Percentiles rank a stretch among this genome's conserved stretches.
phyloP scores from a whole-genome alignment of 345 rosid genomes.

The Ceriops tagal region DNA sequence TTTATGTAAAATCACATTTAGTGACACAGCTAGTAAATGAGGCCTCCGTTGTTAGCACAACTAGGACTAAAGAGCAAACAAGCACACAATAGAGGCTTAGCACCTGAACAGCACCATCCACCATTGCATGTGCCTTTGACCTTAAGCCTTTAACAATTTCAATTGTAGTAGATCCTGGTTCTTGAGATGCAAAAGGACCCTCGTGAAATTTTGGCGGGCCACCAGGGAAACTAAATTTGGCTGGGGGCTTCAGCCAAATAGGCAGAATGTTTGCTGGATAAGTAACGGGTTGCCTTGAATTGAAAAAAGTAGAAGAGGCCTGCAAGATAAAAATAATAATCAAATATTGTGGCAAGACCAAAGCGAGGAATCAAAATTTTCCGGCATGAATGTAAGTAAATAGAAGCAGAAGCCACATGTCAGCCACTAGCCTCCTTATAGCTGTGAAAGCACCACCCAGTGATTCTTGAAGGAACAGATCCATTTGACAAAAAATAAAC shows the following conservation, averaged over 20 bases:
- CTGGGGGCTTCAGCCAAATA: conserved; percentile 38
- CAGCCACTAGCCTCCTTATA: conserved; percentile 53
- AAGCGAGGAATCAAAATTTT: conserved; percentile 3
- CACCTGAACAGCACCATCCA: conserved; percentile 87
- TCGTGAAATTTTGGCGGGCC: conserved; percentile 28
- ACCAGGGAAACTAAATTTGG: conserved; percentile 27
- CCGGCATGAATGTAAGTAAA: not conserved
- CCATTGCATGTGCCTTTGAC: conserved; percentile 68
- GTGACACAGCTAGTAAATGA: too few relatives aligned
- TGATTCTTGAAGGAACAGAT: conserved; percentile 32
- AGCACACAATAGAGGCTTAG: not conserved
- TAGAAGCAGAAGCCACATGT: not conserved
- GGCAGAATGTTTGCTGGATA: conserved; percentile 29
- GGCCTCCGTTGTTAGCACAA: too few relatives aligned
- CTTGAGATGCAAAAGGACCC: conserved; percentile 41
- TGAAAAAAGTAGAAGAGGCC: conserved; percentile 48
- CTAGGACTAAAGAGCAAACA: not conserved
- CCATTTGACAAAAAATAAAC: not conserved
- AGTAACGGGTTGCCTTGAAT: conserved; percentile 39
- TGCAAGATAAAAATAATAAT: conserved; percentile 30
- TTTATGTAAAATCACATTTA: not conserved
- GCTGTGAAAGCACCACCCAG: conserved; percentile 42
- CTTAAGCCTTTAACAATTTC: conserved; percentile 71
- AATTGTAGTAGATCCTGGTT: conserved; percentile 55
- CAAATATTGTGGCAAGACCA: not conserved